Evolutionary conservation across 1,284 basidiomycete species (phyloP).

Genomic region (Mycosarcoma maydis): DNA sequence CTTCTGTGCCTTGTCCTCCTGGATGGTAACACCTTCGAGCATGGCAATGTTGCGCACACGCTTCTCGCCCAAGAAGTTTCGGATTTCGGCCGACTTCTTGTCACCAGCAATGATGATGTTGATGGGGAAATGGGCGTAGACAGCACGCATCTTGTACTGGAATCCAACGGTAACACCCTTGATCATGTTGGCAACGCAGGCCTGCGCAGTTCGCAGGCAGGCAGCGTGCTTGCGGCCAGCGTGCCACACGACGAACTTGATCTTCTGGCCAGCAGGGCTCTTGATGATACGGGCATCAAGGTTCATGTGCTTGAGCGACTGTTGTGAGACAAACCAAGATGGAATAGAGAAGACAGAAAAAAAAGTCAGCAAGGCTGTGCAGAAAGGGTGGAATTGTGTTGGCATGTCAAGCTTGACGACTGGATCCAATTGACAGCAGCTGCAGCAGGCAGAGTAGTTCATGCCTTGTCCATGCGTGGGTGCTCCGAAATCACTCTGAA

Average conservation of each 20-base stretch:
- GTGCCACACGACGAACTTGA: constrained; percentile 96
- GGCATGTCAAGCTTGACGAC: constrained; percentile 2
- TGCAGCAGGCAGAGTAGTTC: neutral
- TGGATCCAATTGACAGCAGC: constrained; percentile 1
- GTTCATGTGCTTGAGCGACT: constrained; percentile 67
- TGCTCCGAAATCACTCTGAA: too few species aligned
- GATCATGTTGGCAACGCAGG: constrained; percentile 96
- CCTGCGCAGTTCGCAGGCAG: constrained; percentile 94
- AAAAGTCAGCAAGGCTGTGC: constrained; percentile 59
- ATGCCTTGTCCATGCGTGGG: neutral
- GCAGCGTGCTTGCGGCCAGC: constrained; percentile 98
- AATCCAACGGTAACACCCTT: constrained; percentile 88
- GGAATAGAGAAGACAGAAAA: too few species aligned
- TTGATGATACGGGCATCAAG: constrained; percentile 68
- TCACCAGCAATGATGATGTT: constrained; percentile 94
- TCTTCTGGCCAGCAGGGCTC: constrained; percentile 73
- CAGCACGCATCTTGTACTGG: constrained; percentile 88
- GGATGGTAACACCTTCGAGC: constrained; percentile 86
- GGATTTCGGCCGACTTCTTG: constrained; percentile 86
- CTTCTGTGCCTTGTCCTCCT: constrained; percentile 94
- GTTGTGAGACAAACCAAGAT: too few species aligned
- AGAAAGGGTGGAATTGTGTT: neutral
- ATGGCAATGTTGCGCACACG: constrained; percentile 88
- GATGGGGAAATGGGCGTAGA: constrained; percentile 99
- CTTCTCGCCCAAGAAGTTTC: constrained; percentile 98